Evolutionary conservation across 257 asterid species (phyloP), one percentile per base, ranked within the genome.

Genomic region (Salvia splendens): DNA sequence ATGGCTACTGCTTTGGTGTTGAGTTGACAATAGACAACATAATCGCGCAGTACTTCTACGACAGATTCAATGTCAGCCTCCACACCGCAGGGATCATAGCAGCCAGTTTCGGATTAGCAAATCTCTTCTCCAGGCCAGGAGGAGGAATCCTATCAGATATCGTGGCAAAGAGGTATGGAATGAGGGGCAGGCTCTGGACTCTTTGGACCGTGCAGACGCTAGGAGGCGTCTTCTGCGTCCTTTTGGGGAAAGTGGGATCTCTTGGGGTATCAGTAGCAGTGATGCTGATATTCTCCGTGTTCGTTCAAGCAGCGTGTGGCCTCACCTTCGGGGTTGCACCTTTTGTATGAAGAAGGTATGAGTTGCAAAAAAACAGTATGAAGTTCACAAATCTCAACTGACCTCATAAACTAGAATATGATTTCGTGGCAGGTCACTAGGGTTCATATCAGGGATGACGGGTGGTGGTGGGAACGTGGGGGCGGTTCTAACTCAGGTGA

Each of bases 91-190:
- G 98, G 40, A 75, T 78, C 0, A 89, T 92, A 15, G 98, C 96
- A 0, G 96, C 96, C n/a, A 89, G 96, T 71, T 92, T 92, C n/a
- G 96, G 97, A 4, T 56, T 92, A 49, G 96, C 96, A 0, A 89
- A 89, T 57, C 0, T 89, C 1, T 79, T 92, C 67, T 85, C 98
- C 0, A 61, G 95, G 58, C 98, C 97, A 0, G 94, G 87, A 5
- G 98, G 97, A 11, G 98, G 96, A n/a, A 73, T 84, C 0, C 60
- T 92, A 8, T 92, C 97, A 3, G 96, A 91, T 78, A 6, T 73
- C 0, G 59, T 81, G 53, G 86, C 87, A 6, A 81, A 75, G 47
- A 90, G 61, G 77, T 86, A 65, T 2, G 95, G 97, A 5, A 91
- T 88, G 97, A 71, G 93, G 36, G 97, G 97, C 2, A 75, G 97